These are phyloP conservation scores for Heteromeles arbutifolia DNA, from an alignment of 306 rosid genomes.

Conservation along the genomic window DNA sequence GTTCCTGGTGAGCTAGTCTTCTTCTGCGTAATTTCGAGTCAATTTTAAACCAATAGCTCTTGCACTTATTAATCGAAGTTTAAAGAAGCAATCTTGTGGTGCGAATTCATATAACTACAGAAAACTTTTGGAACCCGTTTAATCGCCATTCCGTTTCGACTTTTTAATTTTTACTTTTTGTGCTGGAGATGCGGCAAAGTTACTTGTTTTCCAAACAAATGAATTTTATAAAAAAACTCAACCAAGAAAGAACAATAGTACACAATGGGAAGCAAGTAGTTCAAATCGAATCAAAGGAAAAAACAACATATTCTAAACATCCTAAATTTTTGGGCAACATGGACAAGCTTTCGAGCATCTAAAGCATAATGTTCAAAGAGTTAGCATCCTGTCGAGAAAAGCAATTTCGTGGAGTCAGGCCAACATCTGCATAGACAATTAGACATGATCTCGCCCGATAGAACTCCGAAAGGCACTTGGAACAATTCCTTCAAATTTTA, in stretches of 20 bases:
- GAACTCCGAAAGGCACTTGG: conserved; percentile 7
- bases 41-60: background rate
- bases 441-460: conserved; percentile 26
- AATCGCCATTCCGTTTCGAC: background rate
- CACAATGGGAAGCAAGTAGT: conserved; percentile 12
- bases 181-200: background rate
- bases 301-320: conserved; percentile 5
- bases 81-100: background rate
- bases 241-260: conserved; percentile 1
- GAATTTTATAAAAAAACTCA: background rate
- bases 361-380: conserved; percentile 19
- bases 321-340: conserved; percentile 21
- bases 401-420: conserved; percentile 13
- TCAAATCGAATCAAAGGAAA: conserved; percentile 16
- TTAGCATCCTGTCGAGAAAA: conserved; percentile 26
- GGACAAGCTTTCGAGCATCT: conserved; percentile 16
- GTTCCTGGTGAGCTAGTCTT: conserved; percentile 14
- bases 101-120: too few relatives aligned
- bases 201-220: background rate
- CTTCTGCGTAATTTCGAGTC: background rate
- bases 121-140: background rate
- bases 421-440: conserved; percentile 32
- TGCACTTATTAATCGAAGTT: background rate
- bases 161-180: too few relatives aligned
- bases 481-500: conserved; percentile 19